These are phyloP conservation scores for Myriosclerotinia curreyana DNA, from an alignment of 2,329 filamentous ascomycete species.

Conservation along the genomic window DNA sequence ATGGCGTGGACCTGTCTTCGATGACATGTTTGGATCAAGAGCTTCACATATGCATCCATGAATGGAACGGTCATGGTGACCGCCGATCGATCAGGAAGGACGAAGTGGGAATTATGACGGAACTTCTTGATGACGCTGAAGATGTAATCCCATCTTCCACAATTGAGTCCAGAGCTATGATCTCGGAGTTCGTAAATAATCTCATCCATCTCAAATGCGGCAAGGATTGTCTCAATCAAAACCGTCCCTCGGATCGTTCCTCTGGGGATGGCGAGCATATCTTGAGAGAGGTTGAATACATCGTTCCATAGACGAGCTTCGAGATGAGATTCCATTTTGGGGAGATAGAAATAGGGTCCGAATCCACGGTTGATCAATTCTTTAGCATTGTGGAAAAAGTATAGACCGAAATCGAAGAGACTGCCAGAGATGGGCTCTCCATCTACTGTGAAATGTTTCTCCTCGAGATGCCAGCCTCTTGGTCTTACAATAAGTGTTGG, in stretches of 20 bases:
- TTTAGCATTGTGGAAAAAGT: slow-evolving; percentile 97
- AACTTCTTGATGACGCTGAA: slow-evolving; percentile 99
- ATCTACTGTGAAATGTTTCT: slow-evolving; percentile 96
- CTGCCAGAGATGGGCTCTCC: slow-evolving; percentile 90
- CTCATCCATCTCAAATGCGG: slow-evolving; percentile 99
- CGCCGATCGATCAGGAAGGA: slow-evolving; percentile 83
- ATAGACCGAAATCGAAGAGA: slow-evolving; percentile 96
- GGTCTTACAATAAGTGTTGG: slow-evolving; percentile 93
- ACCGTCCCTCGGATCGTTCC: slow-evolving; percentile 95
- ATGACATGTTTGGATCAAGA: slow-evolving; percentile 98
- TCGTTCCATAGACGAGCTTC: slow-evolving; percentile 99
- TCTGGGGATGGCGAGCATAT: slow-evolving; percentile 83
- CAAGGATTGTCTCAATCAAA: slow-evolving; percentile 95
- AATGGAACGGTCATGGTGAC: slow-evolving; percentile 99
- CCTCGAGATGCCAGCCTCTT: slow-evolving; percentile 95
- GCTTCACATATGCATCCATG: slow-evolving; percentile 96
- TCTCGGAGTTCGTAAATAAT: slow-evolving; percentile 99
- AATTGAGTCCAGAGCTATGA: slow-evolving; percentile 95
- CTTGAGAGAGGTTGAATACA: slow-evolving; percentile 91
- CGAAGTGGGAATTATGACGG: slow-evolving; percentile 88
- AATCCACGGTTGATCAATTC: slow-evolving; percentile 80
- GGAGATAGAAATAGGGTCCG: slow-evolving; percentile 96
- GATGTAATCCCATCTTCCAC: slow-evolving; percentile 99
- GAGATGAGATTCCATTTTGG: slow-evolving; percentile 97
- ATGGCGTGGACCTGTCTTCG: slow-evolving; percentile 96